phyloP scores from a whole-genome alignment of 2,329 filamentous ascomycete species.

The Hypoxylon rubiginosum region DNA sequence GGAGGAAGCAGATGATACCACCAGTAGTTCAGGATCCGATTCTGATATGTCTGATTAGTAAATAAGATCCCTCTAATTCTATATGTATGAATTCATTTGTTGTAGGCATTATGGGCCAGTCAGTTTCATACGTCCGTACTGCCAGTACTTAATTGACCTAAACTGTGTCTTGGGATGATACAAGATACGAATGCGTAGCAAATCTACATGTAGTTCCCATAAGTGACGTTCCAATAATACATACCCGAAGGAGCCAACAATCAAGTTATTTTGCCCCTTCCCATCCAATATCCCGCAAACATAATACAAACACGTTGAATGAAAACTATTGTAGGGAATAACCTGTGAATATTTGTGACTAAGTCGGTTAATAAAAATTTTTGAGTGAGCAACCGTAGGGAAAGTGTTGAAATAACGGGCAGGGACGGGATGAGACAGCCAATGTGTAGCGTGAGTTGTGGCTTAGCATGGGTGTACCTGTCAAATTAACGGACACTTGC shows the following conservation, averaged over 20 bases:
- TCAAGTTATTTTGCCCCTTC: not conserved
- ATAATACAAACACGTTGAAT: not conserved
- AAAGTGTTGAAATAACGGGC: too few species aligned
- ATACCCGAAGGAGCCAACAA: not conserved
- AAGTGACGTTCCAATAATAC: not conserved
- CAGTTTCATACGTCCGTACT: not conserved
- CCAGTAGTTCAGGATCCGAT: slow-evolving; percentile 58
- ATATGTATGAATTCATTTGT: not conserved
- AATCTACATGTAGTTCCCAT: not conserved
- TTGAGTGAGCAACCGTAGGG: too few species aligned
- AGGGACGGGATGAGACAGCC: too few species aligned
- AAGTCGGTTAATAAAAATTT: too few species aligned
- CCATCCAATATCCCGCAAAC: not conserved
- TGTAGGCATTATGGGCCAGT: not conserved
- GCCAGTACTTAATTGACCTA: not conserved
- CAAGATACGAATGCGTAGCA: not conserved
- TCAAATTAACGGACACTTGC: not conserved
- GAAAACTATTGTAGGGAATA: not conserved
- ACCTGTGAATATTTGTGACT: too few species aligned
- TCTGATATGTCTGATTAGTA: slow-evolving; percentile 32
- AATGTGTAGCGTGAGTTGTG: not conserved
- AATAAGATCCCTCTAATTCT: not conserved
- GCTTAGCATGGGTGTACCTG: slow-evolving; percentile 1
- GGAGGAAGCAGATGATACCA: slow-evolving; percentile 51
- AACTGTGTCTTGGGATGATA: not conserved